Evolutionary conservation across 2,329 filamentous ascomycete genomes (phyloP).

Genomic region (Fusarium pseudograminearum): DNA sequence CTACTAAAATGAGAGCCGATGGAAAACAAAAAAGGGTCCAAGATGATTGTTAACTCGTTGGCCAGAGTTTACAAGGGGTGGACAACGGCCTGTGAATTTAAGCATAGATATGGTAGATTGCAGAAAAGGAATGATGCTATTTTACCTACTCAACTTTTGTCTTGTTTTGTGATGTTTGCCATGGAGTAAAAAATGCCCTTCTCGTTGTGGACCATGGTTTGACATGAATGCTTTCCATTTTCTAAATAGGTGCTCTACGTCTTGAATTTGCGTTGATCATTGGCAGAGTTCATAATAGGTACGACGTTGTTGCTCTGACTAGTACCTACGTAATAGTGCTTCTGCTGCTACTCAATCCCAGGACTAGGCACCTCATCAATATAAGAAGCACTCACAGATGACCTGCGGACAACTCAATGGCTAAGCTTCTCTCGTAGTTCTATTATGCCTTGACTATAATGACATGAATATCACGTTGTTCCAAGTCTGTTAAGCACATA

Average conservation of each 20-base stretch:
- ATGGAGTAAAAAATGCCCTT: background rate
- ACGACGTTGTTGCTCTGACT: too few species aligned
- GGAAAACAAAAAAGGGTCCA: slow-evolving; percentile 40
- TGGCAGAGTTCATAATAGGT: too few species aligned
- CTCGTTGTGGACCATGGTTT: background rate
- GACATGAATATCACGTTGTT: too few species aligned
- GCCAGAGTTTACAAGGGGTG: slow-evolving; percentile 42
- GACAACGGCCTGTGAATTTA: slow-evolving; percentile 49
- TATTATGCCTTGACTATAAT: background rate
- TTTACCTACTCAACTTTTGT: slow-evolving; percentile 36
- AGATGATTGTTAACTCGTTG: slow-evolving; percentile 40
- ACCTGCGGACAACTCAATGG: background rate
- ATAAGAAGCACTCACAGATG: background rate
- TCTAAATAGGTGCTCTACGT: too few species aligned
- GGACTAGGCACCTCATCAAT: background rate
- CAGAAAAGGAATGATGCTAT: slow-evolving; percentile 50
- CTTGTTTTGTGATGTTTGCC: background rate
- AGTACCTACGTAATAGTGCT: too few species aligned
- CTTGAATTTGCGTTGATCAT: too few species aligned
- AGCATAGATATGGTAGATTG: slow-evolving; percentile 56
- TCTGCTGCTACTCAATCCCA: too few species aligned
- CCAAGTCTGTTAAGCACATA: too few species aligned
- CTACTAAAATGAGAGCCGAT: slow-evolving; percentile 47
- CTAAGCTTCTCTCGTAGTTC: background rate
- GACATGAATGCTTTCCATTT: too few species aligned